Evolutionary conservation across 176 grass and related monocot genomes (phyloP), one percentile per base, ranked within the genome.

Genomic region (Zea luxurians): DNA sequence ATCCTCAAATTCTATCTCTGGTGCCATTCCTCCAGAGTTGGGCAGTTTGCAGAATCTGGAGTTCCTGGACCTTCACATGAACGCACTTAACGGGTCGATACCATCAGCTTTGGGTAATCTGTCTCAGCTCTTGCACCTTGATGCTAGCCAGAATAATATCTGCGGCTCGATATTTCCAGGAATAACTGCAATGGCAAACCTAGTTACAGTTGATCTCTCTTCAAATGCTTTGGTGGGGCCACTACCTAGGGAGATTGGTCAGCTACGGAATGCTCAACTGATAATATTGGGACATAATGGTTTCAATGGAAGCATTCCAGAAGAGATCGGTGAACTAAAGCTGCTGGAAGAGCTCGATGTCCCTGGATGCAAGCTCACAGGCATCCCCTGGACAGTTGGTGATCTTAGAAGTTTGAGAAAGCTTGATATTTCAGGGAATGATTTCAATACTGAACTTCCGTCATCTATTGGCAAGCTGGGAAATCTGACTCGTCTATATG

Each of bases 351-450:
- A 73, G 77, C 81, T 98, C 37, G 65, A 80, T 66, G 61, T 92
- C 53, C 82, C 83, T 58, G 87, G 58, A 71, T 94, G 83, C 83
- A 92, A 92, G 75, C 82, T 94, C 73, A 89, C 83, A 50, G 96
- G 92, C 20, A 85, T 98, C 66, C 96, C 96, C 36, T 49, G 41
- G 66, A 80, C 91, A 82, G 75, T 98, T 54, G 72, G 85, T 17
- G 81, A 81, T 75, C 89, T 98, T 6, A 83, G 74, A 64, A 93
- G 86, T 64, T 80, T 98, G 83, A 92, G 79, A 34, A 71, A 89
- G 81, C 71, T 98, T 36, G 96, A 98, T 63, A 89, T 98, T 83
- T 98, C 96, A 46, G 96, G 88, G 47, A 98, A 98, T 74, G 77
- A 81, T 46, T 98, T 98, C 42, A 61, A 83, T 34, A 73, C 92